phyloP scores from a whole-genome alignment of 148 eudicot genomes.

The Selenicereus undatus region DNA sequence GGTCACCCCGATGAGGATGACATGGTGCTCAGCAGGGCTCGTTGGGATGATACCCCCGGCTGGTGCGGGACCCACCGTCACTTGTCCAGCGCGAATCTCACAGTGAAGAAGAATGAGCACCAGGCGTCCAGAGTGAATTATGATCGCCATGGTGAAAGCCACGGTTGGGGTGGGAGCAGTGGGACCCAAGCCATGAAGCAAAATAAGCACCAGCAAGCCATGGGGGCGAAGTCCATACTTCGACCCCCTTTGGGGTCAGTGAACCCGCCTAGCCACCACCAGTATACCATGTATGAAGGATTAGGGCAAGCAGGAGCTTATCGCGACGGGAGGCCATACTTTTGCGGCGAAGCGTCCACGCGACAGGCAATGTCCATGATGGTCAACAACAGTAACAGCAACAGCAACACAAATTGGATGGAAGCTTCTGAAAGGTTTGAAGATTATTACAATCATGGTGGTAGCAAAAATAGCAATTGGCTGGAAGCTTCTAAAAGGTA shows the following conservation, averaged over 20 bases:
- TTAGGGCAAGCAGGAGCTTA: no score
- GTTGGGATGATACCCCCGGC: not conserved
- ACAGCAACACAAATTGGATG: not conserved
- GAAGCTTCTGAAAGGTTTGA: not conserved
- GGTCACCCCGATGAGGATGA: not conserved
- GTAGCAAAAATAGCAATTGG: not conserved
- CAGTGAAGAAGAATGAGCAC: no score
- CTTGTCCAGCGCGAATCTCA: no score
- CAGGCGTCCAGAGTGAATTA: no score
- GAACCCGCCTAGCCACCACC: not conserved
- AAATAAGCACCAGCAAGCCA: not conserved
- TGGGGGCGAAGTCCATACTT: not conserved
- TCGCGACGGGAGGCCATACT: not conserved
- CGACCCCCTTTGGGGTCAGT: conserved; percentile 11
- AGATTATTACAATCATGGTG: not conserved
- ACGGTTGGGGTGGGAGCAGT: no score
- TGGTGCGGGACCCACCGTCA: no score
- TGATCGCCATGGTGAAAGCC: not conserved
- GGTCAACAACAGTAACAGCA: not conserved
- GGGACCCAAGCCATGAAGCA: not conserved
- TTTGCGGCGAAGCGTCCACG: not conserved
- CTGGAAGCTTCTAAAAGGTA: not conserved
- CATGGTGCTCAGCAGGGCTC: no score
- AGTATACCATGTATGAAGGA: not conserved
- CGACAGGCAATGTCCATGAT: not conserved